These are phyloP conservation scores for Candida silvicultrix DNA, from an alignment of 805 yeast genomes.

Conservation along the genomic window DNA sequence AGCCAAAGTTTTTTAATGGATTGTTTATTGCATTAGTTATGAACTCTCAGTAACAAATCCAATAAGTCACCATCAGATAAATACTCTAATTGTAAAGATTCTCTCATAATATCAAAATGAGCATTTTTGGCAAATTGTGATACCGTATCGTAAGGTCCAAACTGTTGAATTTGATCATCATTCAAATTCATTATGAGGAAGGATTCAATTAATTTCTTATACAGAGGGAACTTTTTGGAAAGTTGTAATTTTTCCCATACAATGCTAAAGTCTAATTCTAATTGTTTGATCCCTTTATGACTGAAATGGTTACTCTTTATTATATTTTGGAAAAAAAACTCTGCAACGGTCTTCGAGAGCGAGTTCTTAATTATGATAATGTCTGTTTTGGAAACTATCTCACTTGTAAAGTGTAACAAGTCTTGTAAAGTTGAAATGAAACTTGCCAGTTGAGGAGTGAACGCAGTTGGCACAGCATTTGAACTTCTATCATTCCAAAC, in stretches of 20 bases:
- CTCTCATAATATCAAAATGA: constrained; percentile 21
- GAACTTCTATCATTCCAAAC: constrained; percentile 21
- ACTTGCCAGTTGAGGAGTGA: constrained; percentile 17
- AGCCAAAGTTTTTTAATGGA: constrained; percentile 4
- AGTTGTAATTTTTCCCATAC: constrained; percentile 23
- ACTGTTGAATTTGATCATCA: constrained; percentile 15
- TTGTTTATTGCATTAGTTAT: constrained; percentile 8
- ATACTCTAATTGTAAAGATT: constrained; percentile 10
- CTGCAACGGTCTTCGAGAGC: constrained; percentile 21
- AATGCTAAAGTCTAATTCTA: constrained; percentile 24
- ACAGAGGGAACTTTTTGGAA: constrained; percentile 10
- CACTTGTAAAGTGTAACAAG: constrained; percentile 13
- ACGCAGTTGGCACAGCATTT: neutral
- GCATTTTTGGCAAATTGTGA: constrained; percentile 24
- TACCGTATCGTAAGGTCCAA: constrained; percentile 12
- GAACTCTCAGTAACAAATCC: constrained; percentile 30
- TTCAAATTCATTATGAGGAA: constrained; percentile 23
- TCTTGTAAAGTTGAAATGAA: constrained; percentile 21
- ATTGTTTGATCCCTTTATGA: constrained; percentile 25
- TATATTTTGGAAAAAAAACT: constrained; percentile 28
- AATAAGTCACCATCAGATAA: constrained; percentile 28
- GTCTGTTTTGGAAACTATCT: constrained; percentile 10
- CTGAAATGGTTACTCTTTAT: constrained; percentile 32
- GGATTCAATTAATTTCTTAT: constrained; percentile 19
- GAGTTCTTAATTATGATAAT: constrained; percentile 18